Percentiles rank a stretch among this genome's conserved stretches.
phyloP scores from a whole-genome alignment of 148 eudicot genomes.

The Pouteria glomerata region DNA sequence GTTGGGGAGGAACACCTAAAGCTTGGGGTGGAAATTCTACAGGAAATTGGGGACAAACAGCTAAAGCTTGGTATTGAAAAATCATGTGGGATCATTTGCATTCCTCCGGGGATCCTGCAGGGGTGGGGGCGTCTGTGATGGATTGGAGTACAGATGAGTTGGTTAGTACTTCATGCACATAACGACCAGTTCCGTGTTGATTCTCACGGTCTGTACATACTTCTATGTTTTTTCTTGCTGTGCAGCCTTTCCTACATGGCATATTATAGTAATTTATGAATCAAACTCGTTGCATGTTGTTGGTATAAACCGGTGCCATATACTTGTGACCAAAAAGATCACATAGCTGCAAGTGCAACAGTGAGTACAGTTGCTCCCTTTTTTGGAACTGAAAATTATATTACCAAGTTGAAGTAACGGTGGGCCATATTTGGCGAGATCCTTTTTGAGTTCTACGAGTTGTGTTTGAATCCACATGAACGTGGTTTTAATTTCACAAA shows the following conservation, averaged over 20 bases:
- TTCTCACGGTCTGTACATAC: background rate
- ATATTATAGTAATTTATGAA: background rate
- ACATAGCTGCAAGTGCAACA: background rate
- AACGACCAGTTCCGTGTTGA: background rate
- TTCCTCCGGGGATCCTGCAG: too few relatives aligned
- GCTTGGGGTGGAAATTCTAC: constrained; percentile 2
- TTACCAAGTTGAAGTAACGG: too few relatives aligned
- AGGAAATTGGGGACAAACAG: background rate
- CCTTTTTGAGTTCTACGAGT: too few relatives aligned
- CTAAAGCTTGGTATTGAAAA: background rate
- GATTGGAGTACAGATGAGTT: background rate
- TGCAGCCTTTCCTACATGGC: background rate
- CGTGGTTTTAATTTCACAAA: too few relatives aligned
- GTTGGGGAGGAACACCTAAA: constrained; percentile 1
- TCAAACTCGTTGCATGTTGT: background rate
- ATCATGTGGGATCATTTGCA: background rate
- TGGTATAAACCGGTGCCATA: background rate
- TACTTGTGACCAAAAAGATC: background rate
- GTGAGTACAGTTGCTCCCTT: background rate
- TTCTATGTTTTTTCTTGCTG: background rate
- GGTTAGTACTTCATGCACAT: too few relatives aligned
- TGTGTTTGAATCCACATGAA: too few relatives aligned
- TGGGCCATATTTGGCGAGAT: too few relatives aligned
- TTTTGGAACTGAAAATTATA: too few relatives aligned
- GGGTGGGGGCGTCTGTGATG: too few relatives aligned